Base-by-base conservation (phyloP, 257 asterid species). In the Jacaranda mimosifolia region DNA sequence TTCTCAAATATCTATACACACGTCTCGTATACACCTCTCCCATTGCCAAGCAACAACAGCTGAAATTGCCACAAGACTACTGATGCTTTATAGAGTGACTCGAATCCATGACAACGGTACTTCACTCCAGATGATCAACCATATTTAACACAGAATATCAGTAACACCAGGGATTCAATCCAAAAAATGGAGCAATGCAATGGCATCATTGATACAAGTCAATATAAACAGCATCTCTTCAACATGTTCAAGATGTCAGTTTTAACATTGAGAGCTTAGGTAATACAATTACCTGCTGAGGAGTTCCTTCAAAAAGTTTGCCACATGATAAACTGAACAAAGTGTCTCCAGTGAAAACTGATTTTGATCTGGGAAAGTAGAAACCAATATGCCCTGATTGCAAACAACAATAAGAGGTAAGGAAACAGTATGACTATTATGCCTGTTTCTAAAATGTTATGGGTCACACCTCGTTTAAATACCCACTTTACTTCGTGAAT, bases 261-360 rank as follows among this genome's bases (percentile, higher is more conserved):
- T 62, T 49, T 39, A 58, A 65, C 49, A 43, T n/a, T 19, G 18
- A 14, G 57, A 76, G 7, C 15, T 53, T 19, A 67, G 52, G 14
- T 63, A 59, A 8, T 36, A 80, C 49, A 39, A 38, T 80, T 79
- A 95, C 99, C 97, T 93, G 92, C 77, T 89, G 80, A 3, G 98
- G 94, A 76, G 97, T 93, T 87, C 98, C 99, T 83, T 95, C 97
- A 57, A 91, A 93, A 76, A 89, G 97, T 86, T 91, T 91, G 56
- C 99, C 99, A 81, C 99, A 95, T 45, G 99, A 93, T 77, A 95
- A 89, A 82, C 99, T 95, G 89, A 95, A 93, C 79, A 95, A 82
- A 65, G 99, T 93, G 86, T 95, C 97, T 72, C 98, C 98, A 0
- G 98, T 90, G 87, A 95, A 95, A 79, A 95, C 82, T 64, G 97